These are phyloP conservation scores for Fraxinus xanthoxyloides DNA, from an alignment of 305 asterid genomes.

Conservation along the genomic window DNA sequence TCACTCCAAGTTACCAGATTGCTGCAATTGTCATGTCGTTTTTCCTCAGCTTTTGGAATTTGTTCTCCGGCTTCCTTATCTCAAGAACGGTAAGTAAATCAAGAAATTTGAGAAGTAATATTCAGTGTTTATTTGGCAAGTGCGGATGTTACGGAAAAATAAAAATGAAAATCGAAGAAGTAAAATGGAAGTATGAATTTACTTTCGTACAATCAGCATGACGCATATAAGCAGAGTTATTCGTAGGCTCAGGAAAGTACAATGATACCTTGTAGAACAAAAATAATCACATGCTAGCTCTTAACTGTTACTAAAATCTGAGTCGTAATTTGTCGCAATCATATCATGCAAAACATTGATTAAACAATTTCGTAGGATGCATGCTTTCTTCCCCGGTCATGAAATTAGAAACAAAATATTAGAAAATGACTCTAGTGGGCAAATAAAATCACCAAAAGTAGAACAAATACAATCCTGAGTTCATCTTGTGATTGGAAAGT, in stretches of 20 bases:
- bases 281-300: not conserved
- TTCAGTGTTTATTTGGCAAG: not conserved
- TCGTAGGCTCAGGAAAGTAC: not conserved
- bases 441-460: not conserved
- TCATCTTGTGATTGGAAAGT: not conserved
- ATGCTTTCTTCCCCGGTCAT: not conserved
- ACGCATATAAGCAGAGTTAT: not conserved
- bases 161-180: not conserved
- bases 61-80: not conserved
- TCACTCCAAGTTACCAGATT: slow-evolving; percentile 82
- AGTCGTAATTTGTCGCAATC: not conserved
- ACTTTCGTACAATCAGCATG: not conserved
- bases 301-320: not conserved
- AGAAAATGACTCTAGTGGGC: not conserved
- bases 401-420: not conserved
- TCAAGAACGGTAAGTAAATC: not conserved
- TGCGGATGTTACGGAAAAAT: not conserved
- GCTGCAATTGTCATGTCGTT: slow-evolving; percentile 89
- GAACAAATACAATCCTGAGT: not conserved
- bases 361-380: not conserved
- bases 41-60: slow-evolving; percentile 28
- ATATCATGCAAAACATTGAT: not conserved
- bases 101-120: not conserved
- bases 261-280: not conserved
- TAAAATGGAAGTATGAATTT: not conserved